Conservation (phyloP, 2,329 filamentous ascomycete genomes). For the Aureobasidium sp. region DNA sequence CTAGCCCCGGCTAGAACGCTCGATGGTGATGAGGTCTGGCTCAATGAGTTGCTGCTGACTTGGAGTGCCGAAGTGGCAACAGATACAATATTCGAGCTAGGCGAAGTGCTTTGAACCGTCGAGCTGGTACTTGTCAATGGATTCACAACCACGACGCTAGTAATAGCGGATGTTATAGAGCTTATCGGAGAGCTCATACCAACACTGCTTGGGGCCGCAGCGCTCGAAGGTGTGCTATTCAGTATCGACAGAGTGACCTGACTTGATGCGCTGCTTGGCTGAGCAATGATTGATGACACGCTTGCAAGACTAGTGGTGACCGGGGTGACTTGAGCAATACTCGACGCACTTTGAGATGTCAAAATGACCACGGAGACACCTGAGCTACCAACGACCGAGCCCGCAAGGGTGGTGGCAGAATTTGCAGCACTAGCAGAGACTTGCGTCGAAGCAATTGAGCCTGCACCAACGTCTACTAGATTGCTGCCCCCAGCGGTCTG, state of each 20-base stretch:
- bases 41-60: not conserved
- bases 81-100: not conserved
- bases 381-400: not conserved
- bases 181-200: not conserved
- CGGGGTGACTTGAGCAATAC: not conserved
- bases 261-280: not conserved
- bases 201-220: not conserved
- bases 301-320: not conserved
- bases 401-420: not conserved
- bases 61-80: not conserved
- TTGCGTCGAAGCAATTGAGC: not conserved
- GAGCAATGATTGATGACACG: not conserved
- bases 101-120: not conserved
- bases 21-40: not conserved
- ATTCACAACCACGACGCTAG: not conserved
- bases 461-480: not conserved
- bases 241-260: not conserved
- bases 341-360: not conserved
- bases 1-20: not conserved
- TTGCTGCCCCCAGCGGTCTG: conserved; percentile 8
- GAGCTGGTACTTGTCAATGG: not conserved
- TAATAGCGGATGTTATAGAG: not conserved
- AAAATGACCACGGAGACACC: not conserved
- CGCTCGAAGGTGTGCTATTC: not conserved
- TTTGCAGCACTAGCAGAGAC: not conserved